Evolutionary conservation across 495 filamentous ascomycete species (phyloP).

Genomic region (Penicillium angulare): DNA sequence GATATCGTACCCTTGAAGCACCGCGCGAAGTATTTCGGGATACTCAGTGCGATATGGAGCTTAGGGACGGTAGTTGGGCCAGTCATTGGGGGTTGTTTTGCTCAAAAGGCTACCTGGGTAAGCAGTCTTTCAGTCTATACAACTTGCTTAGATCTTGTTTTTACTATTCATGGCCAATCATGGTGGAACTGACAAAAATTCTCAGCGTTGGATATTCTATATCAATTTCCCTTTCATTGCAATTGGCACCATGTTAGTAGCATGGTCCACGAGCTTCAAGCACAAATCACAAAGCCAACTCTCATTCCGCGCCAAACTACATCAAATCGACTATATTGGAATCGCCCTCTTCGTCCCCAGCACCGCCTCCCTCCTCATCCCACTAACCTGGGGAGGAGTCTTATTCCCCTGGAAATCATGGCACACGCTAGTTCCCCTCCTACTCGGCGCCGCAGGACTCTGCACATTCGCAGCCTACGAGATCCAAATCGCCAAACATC

Average conservation of each 20-base stretch:
- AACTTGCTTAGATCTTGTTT: too few relatives aligned
- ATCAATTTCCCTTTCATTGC: slow-evolving; percentile 53
- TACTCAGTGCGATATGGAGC: slow-evolving; percentile 52
- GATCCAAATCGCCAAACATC: slow-evolving; percentile 29
- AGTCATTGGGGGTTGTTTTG: slow-evolving; percentile 62
- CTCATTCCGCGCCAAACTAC: slow-evolving; percentile 32
- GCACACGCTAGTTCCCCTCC: slow-evolving; percentile 54
- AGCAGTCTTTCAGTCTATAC: neutral
- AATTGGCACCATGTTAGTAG: slow-evolving; percentile 36
- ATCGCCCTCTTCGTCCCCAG: slow-evolving; percentile 49
- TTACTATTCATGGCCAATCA: too few relatives aligned
- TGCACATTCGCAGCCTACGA: slow-evolving; percentile 45
- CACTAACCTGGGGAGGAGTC: slow-evolving; percentile 47
- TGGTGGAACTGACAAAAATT: neutral
- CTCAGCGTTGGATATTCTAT: slow-evolving; percentile 46
- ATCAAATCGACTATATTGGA: slow-evolving; percentile 57
- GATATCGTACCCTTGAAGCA: slow-evolving; percentile 55
- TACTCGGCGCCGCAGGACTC: slow-evolving; percentile 49
- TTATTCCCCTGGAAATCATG: slow-evolving; percentile 43
- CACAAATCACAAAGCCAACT: slow-evolving; percentile 24
- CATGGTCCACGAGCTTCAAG: slow-evolving; percentile 39
- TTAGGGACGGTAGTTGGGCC: slow-evolving; percentile 65
- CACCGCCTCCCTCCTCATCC: slow-evolving; percentile 40
- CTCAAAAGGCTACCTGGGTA: slow-evolving; percentile 59
- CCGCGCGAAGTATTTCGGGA: slow-evolving; percentile 43